Percentiles rank a stretch among this genome's conserved stretches.
phyloP scores from a whole-genome alignment of 805 yeast species.

The Candida golubevii region DNA sequence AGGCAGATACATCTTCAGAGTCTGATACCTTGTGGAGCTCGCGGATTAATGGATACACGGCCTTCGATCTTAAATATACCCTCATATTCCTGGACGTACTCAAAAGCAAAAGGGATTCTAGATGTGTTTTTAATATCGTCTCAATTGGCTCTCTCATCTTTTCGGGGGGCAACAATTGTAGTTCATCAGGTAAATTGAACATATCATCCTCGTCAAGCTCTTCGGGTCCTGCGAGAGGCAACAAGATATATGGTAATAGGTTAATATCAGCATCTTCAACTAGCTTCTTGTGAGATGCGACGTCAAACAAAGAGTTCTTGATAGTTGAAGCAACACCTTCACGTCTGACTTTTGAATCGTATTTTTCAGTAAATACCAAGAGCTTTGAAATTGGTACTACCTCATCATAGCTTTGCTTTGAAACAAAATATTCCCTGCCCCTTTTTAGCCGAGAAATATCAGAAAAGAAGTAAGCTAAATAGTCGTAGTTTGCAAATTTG shows the following conservation, averaged over 20 bases:
- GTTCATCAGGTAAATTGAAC: conserved; percentile 82
- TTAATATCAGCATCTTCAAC: conserved; percentile 62
- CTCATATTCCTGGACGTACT: conserved; percentile 73
- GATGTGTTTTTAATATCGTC: conserved; percentile 62
- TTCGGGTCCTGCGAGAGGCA: conserved; percentile 78
- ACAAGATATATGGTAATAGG: conserved; percentile 71
- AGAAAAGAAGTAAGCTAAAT: conserved; percentile 82
- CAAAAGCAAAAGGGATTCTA: conserved; percentile 75
- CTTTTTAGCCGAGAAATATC: conserved; percentile 73
- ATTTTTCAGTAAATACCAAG: conserved; percentile 76
- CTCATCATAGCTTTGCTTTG: conserved; percentile 66
- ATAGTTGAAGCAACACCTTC: conserved; percentile 92
- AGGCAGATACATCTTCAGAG: conserved; percentile 48
- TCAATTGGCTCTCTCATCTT: conserved; percentile 70
- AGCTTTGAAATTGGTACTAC: conserved; percentile 80
- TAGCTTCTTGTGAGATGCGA: conserved; percentile 58
- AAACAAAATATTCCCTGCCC: conserved; percentile 76
- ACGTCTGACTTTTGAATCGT: conserved; percentile 73
- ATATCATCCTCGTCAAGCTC: conserved; percentile 78
- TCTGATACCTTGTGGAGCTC: conserved; percentile 69
- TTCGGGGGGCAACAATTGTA: conserved; percentile 72
- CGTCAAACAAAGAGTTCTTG: conserved; percentile 82
- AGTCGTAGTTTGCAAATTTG: conserved; percentile 72
- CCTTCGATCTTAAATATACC: conserved; percentile 70
- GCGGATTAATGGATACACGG: conserved; percentile 81